Evolutionary conservation across 1,284 basidiomycete species (phyloP), one percentile per base, ranked within the genome.

Genomic region (Ganoderma resinaceum): DNA sequence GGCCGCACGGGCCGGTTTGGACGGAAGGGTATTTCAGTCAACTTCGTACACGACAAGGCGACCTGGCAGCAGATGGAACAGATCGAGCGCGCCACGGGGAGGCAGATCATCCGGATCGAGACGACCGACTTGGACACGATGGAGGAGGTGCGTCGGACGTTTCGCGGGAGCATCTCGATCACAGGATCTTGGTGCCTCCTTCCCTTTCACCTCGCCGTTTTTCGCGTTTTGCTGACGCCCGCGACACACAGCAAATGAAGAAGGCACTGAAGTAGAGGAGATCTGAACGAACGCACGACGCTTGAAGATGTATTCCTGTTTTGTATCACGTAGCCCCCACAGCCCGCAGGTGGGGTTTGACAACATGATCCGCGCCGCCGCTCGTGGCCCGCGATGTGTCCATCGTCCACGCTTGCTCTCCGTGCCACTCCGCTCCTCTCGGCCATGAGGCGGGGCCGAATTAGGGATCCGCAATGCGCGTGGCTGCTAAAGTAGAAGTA

Each of bases 1-100:
- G 95, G 96, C 65, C 94, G 96, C 66, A 98, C 96, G 61, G 96
- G 97, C 70, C 92, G 96, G 60, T 98, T 98, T 79, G 96, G 96
- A 65, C 91, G 97, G 66, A 96, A 95, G 80, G 96, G 97, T 9
- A 93, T 97, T 68, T 95, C 96, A n/a, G 93, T 98, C 78, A 97
- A 97, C 79, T 98, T 98, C 76, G 95, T 97, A 26, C 95, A 97
- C 79, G 91, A 98, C 82, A 85, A 90, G 76, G 84, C 85, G 79
- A 96, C 95, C 8, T 95, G 91, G 89, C 72, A 86, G 73, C 93
- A 96, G 78, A 96, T 98, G 89, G 87, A 95, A 74, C 84, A 87
- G 76, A 96, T 98, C 70, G 92, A 96, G 82, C 85, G 89, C 73
- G 86, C 85, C 1, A 87, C 95, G 1, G 91, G 92, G 31, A 91